Conservation (phyloP, 2,329 filamentous ascomycete species). For the Colletotrichum sojae region DNA sequence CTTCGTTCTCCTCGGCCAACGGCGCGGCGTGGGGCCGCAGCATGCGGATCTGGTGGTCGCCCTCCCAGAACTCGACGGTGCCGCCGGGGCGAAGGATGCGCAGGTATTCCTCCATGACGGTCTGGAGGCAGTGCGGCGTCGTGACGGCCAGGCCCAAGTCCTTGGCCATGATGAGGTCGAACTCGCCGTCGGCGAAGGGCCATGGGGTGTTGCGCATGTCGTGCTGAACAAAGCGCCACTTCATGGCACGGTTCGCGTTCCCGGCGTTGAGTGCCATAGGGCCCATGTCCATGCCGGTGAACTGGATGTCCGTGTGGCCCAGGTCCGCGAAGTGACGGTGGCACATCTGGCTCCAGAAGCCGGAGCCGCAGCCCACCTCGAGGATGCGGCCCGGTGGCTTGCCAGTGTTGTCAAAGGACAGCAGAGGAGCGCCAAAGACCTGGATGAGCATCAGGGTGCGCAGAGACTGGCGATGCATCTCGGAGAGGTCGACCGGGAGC, state of each 20-base stretch:
- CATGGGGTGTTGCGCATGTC: conserved; percentile 83
- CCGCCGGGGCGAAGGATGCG: conserved; percentile 85
- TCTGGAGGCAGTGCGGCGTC: conserved; percentile 67
- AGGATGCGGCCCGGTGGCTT: conserved; percentile 83
- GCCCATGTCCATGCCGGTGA: conserved; percentile 87
- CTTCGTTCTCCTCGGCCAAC: conserved; percentile 46
- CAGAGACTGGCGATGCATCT: conserved; percentile 89
- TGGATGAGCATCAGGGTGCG: conserved; percentile 86
- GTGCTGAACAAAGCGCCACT: conserved; percentile 91
- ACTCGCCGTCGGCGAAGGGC: conserved; percentile 84
- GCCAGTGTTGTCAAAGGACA: conserved; percentile 68
- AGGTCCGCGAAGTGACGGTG: conserved; percentile 81
- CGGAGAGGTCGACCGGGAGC: conserved; percentile 88
- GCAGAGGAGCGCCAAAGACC: conserved; percentile 85
- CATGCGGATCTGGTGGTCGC: conserved; percentile 86
- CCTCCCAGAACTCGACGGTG: conserved; percentile 89
- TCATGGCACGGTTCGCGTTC: conserved; percentile 75
- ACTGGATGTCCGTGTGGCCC: conserved; percentile 79
- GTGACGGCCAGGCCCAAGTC: conserved; percentile 80
- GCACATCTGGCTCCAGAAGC: conserved; percentile 91
- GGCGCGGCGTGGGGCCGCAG: conserved; percentile 82
- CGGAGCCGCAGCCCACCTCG: conserved; percentile 89
- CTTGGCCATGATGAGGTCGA: conserved; percentile 91
- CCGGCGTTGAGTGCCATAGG: conserved; percentile 70
- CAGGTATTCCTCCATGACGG: conserved; percentile 78